Percentiles rank a stretch among this genome's conserved stretches.
Conservation (phyloP, 257 asterid genomes). For the Asclepias syriaca region DNA sequence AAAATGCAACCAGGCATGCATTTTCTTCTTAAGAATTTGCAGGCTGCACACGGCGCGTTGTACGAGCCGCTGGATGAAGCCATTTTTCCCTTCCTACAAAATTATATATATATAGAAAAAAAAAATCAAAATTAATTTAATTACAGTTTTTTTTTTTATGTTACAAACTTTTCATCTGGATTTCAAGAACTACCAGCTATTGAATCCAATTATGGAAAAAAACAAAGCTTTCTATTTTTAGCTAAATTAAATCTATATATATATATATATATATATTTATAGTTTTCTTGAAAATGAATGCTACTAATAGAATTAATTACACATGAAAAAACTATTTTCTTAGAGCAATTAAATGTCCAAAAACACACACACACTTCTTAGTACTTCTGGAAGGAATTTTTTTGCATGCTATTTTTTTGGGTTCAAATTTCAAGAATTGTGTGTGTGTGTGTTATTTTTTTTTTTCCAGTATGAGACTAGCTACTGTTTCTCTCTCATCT, state of each 20-base stretch:
- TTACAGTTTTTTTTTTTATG: neutral
- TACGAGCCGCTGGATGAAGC: slow-evolving; percentile 46
- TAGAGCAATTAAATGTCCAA: no score
- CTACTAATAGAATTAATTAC: neutral
- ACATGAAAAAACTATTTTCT: neutral
- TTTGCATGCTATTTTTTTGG: slow-evolving; percentile 5
- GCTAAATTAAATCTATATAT: neutral
- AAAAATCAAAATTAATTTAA: neutral
- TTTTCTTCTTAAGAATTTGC: slow-evolving; percentile 48
- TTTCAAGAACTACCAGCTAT: no score
- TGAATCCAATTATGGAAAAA: neutral
- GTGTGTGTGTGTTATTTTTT: neutral
- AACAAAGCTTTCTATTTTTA: no score
- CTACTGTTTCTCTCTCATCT: slow-evolving; percentile 1
- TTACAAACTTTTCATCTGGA: neutral
- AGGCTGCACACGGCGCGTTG: slow-evolving; percentile 56
- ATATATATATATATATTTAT: no score
- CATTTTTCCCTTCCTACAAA: slow-evolving; percentile 18
- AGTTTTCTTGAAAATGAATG: neutral
- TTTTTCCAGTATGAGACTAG: neutral
- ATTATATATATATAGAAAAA: neutral
- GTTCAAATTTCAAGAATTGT: slow-evolving; percentile 5
- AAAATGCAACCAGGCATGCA: slow-evolving; percentile 38
- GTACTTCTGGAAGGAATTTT: neutral
- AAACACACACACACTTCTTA: neutral